Evolutionary conservation across 2,329 filamentous ascomycete species (phyloP).

Genomic region (Blumeria hordei): DNA sequence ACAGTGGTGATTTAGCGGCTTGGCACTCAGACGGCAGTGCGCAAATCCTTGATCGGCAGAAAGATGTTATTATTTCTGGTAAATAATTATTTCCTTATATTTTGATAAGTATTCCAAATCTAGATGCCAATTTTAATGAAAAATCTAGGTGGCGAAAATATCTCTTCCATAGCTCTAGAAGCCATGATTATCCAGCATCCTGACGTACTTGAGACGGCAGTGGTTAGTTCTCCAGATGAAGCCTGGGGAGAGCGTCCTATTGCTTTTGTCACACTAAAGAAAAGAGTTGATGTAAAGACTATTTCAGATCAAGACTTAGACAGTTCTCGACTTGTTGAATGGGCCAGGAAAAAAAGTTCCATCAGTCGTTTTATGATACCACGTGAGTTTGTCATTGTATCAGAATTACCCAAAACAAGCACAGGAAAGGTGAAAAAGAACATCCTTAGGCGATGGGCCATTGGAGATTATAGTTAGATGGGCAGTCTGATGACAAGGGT

Average conservation of each 20-base stretch:
- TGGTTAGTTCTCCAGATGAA: constrained; percentile 65
- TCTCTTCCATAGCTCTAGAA: constrained; percentile 80
- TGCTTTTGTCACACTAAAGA: constrained; percentile 66
- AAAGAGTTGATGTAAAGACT: constrained; percentile 23
- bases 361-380: constrained; percentile 86
- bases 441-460: constrained; percentile 39
- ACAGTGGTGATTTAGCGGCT: constrained; percentile 80
- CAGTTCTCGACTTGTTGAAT: constrained; percentile 52
- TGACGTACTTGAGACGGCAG: constrained; percentile 71
- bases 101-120: neutral
- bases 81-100: constrained; percentile 12
- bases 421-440: constrained; percentile 97
- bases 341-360: constrained; percentile 57
- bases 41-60: constrained; percentile 80
- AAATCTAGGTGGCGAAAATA: constrained; percentile 67
- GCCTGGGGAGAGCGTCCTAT: constrained; percentile 96
- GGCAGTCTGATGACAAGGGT: too few relatives aligned
- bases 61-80: constrained; percentile 96
- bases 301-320: constrained; percentile 17
- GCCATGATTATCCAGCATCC: constrained; percentile 74
- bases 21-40: constrained; percentile 79
- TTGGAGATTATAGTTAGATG: constrained; percentile 5
- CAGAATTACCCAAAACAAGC: constrained; percentile 82
- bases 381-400: constrained; percentile 49
- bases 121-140: neutral